Percentiles rank a stretch among this genome's conserved stretches.
Conservation (phyloP, 164 flowering plant genomes). For the Aristolochia fimbriata region DNA sequence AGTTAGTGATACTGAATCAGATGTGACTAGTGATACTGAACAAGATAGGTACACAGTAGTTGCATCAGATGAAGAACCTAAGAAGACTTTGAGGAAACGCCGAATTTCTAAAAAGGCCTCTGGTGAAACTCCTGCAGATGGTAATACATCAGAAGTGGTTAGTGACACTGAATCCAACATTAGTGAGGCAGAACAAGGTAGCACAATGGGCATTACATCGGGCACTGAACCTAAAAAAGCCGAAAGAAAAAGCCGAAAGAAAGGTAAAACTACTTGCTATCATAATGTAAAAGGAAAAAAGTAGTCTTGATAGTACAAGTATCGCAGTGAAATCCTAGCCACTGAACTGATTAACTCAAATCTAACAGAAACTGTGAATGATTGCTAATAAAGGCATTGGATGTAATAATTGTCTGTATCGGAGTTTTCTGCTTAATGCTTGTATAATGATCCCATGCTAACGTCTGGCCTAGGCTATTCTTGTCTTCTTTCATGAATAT, state of each 20-base stretch:
- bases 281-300: not conserved
- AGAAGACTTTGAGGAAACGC: not conserved
- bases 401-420: not conserved
- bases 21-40: no score
- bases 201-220: slow-evolving; percentile 4
- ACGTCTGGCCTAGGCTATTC: not conserved
- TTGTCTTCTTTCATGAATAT: not conserved
- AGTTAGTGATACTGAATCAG: slow-evolving; percentile 9
- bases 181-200: not conserved
- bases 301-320: not conserved
- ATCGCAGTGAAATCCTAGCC: no score
- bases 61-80: slow-evolving; percentile 4
- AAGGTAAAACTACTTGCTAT: slow-evolving; percentile 26
- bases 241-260: slow-evolving; percentile 25
- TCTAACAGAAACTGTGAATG: not conserved
- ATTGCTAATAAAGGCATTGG: no score
- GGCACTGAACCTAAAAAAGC: slow-evolving; percentile 16
- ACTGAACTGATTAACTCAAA: not conserved
- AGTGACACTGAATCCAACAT: not conserved
- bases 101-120: not conserved
- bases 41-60: not conserved
- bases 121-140: not conserved
- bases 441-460: not conserved
- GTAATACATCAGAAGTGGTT: not conserved
- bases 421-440: not conserved